Evolutionary conservation across 768 basidiomycete genomes (phyloP), one percentile per base, ranked within the genome.

Genomic region (Hydnum rufescens): DNA sequence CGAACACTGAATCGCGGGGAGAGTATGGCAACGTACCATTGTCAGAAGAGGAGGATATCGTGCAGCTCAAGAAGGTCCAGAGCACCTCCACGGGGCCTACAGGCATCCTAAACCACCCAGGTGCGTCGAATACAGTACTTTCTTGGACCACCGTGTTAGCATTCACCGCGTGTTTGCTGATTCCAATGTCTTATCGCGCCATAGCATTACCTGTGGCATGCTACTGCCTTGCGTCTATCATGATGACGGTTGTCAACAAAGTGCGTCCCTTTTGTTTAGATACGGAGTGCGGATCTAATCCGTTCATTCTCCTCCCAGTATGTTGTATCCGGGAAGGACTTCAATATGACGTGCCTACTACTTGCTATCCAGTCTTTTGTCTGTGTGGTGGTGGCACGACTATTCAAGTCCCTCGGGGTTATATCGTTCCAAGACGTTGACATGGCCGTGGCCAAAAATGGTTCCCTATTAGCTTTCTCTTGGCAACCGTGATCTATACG

Each of bases 161-260:
- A 29, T 18, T 6, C 19, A n/a, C 19, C 23, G 26, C 8, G 13
- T 16, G 23, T n/a, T 53, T 8, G 5, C 30, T 39, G 8, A 5
- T n/a, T 44, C 29, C 42, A n/a, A 36, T 34, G 53, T 1, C 26
- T 25, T 22, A 32, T 29, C 22, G 30, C 16, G 2, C 25, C 29
- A 4, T 60, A 88, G 86, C 82, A 19, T 71, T 82, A 29, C 78
- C 95, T 31, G 82, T 96, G 57, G 56, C 80, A 54, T 83, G 82
- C 61, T 97, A 96, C 64, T 97, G 95, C 62, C 54, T 83, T 13
- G 87, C 92, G 1, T 89, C 86, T 1, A 93, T 97, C 58, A 66
- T 92, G 47, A 99, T 99, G 95, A 99, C 95, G 0, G 74, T 97
- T 43, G 77, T 93, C 57, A 96, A 96, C 71, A 96, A 96, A 74